Evolutionary conservation across 2,329 filamentous ascomycete species (phyloP), one percentile per base, ranked within the genome.

Genomic region (Exophiala spinifera): DNA sequence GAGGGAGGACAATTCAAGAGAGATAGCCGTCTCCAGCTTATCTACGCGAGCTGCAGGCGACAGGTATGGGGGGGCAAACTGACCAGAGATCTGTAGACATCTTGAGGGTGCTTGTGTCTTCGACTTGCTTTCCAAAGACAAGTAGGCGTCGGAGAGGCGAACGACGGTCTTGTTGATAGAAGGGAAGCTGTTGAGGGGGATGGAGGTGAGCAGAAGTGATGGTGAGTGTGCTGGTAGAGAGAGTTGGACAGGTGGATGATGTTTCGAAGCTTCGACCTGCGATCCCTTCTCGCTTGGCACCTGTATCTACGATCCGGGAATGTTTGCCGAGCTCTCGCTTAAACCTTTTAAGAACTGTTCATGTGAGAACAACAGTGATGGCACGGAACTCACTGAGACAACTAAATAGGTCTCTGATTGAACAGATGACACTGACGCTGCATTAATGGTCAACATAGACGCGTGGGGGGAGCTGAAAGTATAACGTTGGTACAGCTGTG

Each of bases 401-500:
- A 88, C 84, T 67, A 91, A 96, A 74, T 57, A 88, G 86, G 73
- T 82, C 83, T 68, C 90, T 95, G 80, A 96, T 97, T 74, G 83
- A 88, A 66, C 81, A 85, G n/a, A n/a, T n/a, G n/a, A n/a, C n/a
- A n/a, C n/a, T n/a, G n/a, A n/a, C n/a, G n/a, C n/a, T n/a, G n/a
- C n/a, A 62, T 80, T 96, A 69, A 95, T 92, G 80, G 89, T 95
- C 76, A 95, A 96, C 84, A 89, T 97, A 52, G 92, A 97, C 82
- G 84, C n/a, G n/a, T n/a, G n/a, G n/a, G n/a, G n/a, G n/a, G n/a
- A n/a, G n/a, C n/a, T n/a, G n/a, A n/a, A n/a, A n/a, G n/a, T n/a
- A n/a, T n/a, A n/a, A n/a, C n/a, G n/a, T n/a, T n/a, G n/a, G n/a
- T 4, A 25, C 7, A 25, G 23, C 23, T 25, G 7, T 25, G 23